Conservation (phyloP, 2,329 filamentous ascomycete genomes). For the Davidsoniella australis region DNA sequence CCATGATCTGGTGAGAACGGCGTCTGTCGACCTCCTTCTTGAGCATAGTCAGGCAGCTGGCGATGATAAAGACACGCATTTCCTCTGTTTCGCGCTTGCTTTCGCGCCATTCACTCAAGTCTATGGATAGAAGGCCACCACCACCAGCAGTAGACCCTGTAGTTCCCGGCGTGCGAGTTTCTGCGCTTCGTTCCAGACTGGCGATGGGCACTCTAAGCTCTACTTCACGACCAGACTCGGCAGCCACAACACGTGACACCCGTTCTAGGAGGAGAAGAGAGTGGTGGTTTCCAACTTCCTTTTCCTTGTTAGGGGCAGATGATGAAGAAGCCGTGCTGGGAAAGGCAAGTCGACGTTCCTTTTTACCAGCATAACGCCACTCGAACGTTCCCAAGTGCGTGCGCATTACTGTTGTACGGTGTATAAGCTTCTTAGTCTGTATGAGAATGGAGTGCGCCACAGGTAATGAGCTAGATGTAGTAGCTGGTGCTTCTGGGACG, state of each 20-base stretch:
- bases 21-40: constrained; percentile 48
- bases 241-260: constrained; percentile 20
- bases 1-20: constrained; percentile 30
- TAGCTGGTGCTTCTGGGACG: too few species aligned
- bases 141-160: constrained; percentile 27
- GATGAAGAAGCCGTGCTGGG: constrained; percentile 11
- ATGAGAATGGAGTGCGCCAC: constrained; percentile 15
- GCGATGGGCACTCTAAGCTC: constrained; percentile 22
- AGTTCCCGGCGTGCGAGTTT: constrained; percentile 24
- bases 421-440: constrained; percentile 14
- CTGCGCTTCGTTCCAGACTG: constrained; percentile 26
- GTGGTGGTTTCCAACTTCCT: constrained; percentile 13
- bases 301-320: too few species aligned
- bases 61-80: constrained; percentile 28
- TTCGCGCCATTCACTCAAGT: constrained; percentile 22
- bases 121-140: constrained; percentile 30
- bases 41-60: constrained; percentile 42
- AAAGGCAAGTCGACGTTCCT: constrained; percentile 27
- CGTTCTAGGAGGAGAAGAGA: constrained; percentile 35
- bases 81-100: constrained; percentile 19
- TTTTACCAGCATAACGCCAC: constrained; percentile 36
- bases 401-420: constrained; percentile 27
- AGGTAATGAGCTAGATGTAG: constrained; percentile 10
- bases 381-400: constrained; percentile 33
- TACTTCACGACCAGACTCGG: constrained; percentile 15